Evolutionary conservation across 345 rosid species (phyloP), one percentile per base, ranked within the genome.

Genomic region (Eucalyptus decipiens): DNA sequence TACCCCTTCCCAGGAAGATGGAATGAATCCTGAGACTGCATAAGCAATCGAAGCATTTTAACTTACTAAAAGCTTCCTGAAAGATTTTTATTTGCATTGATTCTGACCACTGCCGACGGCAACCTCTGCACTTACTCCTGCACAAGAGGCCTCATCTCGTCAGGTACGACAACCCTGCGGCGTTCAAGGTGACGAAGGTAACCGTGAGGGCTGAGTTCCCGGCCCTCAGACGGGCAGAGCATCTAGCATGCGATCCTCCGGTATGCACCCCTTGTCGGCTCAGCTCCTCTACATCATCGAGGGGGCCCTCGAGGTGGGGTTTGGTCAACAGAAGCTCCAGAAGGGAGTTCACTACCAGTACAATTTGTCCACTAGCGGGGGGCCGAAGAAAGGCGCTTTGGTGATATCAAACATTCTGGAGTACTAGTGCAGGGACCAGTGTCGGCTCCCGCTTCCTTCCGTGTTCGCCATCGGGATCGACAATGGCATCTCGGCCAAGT

Each of bases 161-260:
- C 8, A 3, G 60, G 45, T n/a, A 24, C 2, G 24, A 56, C 49
- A 86, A 37, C 12, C 86, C 58, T 8, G 16, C 54, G 6, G 85
- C 60, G 40, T 89, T 89, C 89, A 87, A 37, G 5, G 83, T 10
- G 28, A 87, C 87, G 24, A 87, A 88, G 52, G 90, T 62, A 4
- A 90, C 24, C 88, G 37, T 62, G 89, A 52, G 9, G 56, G 83
- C 88, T 4, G 92, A 92, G 48, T 89, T 90, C 87, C 92, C 90
- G 11, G 76, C 89, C 42, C 86, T 87, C 23, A 85, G 60, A 89
- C 24, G 88, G 89, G 50, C 90, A 89, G 89, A 90, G 90, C 51
- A 90, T 89, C 15, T 89, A 89, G 34, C 67, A 54, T 52, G 91
- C 89, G 9, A 67, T 88, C 58, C 91, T 92, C 32, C 81, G 67